A percentile compares a stretch with the other conserved stretches of the same genome.
Conservation (phyloP, 192 early-diverging fungal species). For the Kickxella alabastrina region DNA sequence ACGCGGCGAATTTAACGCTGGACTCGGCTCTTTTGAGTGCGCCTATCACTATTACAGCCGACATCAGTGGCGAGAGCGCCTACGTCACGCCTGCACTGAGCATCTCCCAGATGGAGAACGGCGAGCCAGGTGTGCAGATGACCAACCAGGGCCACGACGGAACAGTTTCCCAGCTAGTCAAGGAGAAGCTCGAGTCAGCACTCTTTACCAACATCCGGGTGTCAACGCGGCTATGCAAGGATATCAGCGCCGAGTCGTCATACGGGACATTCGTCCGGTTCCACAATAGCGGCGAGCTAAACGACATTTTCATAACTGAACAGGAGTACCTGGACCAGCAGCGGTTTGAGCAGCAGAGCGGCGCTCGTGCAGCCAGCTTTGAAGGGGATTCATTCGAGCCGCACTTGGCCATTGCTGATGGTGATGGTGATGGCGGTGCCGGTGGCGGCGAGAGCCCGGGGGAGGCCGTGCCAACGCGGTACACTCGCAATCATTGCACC, state of each 20-base stretch:
- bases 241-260: slow-evolving; percentile 36
- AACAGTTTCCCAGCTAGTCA: slow-evolving; percentile 30
- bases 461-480: slow-evolving; percentile 13
- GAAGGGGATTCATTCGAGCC: neutral
- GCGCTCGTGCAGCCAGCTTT: neutral
- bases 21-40: too few relatives aligned
- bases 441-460: too few relatives aligned
- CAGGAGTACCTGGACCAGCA: too few relatives aligned
- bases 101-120: neutral
- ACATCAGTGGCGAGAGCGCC: slow-evolving; percentile 19
- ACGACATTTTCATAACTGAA: slow-evolving; percentile 19
- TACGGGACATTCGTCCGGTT: slow-evolving; percentile 51
- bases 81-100: neutral
- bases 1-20: too few relatives aligned
- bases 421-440: neutral
- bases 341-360: neutral
- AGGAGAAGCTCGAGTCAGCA: slow-evolving; percentile 35
- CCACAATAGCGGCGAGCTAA: slow-evolving; percentile 50
- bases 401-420: slow-evolving; percentile 4
- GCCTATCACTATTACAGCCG: neutral
- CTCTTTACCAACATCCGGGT: slow-evolving; percentile 31
- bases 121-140: slow-evolving; percentile 1
- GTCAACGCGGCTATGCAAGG: slow-evolving; percentile 30
- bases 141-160: slow-evolving; percentile 48
- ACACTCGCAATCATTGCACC: slow-evolving; percentile 36